These are phyloP conservation scores for Ceratobasidium sp. DNA, from an alignment of 1,284 basidiomycete genomes.

Conservation along the genomic window DNA sequence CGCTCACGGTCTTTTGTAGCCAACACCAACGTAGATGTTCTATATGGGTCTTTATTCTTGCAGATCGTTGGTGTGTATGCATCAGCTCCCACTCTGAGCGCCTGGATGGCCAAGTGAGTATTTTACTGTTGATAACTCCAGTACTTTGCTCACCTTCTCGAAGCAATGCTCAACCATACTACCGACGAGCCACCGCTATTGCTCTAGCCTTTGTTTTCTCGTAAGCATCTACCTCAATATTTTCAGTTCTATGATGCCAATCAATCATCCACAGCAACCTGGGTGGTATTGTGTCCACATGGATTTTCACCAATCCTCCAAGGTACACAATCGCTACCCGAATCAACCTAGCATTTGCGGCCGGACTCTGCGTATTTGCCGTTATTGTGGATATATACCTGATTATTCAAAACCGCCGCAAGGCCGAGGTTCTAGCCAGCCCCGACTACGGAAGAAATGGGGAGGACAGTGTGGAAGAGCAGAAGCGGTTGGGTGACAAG, in stretches of 20 bases:
- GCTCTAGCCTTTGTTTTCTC: conserved; percentile 46
- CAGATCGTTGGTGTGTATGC: conserved; percentile 53
- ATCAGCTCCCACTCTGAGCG: conserved; percentile 49
- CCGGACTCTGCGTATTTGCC: conserved; percentile 42
- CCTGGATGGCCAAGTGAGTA: conserved; percentile 51
- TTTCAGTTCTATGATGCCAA: background rate
- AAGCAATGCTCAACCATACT: conserved; percentile 46
- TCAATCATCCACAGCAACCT: conserved; percentile 11
- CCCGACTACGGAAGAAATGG: conserved; percentile 35
- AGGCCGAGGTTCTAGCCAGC: conserved; percentile 36
- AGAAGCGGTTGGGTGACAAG: conserved; percentile 37
- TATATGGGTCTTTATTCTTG: conserved; percentile 53
- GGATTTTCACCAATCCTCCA: conserved; percentile 44
- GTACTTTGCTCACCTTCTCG: background rate
- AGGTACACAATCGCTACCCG: conserved; percentile 37
- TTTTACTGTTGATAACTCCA: background rate
- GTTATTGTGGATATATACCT: conserved; percentile 47
- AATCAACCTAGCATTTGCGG: conserved; percentile 43
- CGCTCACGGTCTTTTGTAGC: conserved; percentile 30
- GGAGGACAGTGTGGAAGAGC: conserved; percentile 36
- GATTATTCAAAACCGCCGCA: conserved; percentile 41
- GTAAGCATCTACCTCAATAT: background rate
- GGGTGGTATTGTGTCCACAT: conserved; percentile 41
- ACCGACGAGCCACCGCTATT: conserved; percentile 47
- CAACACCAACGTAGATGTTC: conserved; percentile 48